Evolutionary conservation across 116 monocot species (phyloP), one percentile per base, ranked within the genome.

Genomic region (Trichopus zeylanicus): DNA sequence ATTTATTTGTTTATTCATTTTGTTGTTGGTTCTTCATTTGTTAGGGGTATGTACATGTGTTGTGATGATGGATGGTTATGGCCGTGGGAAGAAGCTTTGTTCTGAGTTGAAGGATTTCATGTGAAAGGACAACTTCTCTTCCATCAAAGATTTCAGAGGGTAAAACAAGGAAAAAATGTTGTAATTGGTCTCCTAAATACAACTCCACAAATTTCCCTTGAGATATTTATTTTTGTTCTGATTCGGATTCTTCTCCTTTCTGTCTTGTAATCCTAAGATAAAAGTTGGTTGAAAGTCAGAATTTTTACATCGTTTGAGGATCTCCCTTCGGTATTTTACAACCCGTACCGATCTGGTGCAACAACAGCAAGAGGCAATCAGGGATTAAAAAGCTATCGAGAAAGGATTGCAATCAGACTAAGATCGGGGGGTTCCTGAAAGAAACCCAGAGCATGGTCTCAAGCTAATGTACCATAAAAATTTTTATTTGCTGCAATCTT

Each of bases 391-490:
- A 51, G 82, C 87, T 26, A 24, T 81, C 0, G 84, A 62, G 53
- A 82, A 82, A 63, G 91, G 91, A 7, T 65, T 91, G 63, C 79
- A 91, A 37, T 97, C 91, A 6, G 97, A 97, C 73, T 91, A 79
- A 70, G 91, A 97, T 24, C 91, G 97, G 97, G 91, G 91, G 97
- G 0, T 97, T 97, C 59, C 87, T 97, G 51, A 87, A 91, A 38
- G 97, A 97, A 60, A 77, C 87, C 12, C 91, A 97, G 70, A 97
- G 91, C 79, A 97, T 97, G 97, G 97, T 91, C 4, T 97, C 97
- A 11, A 97, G 87, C 72, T 97, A 73, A 89, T 57, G n/a, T n/a
- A n/a, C n/a, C n/a, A n/a, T n/a, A n/a, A n/a, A n/a, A n/a, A n/a
- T n/a, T n/a, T n/a, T n/a, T n/a, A n/a, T n/a, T n/a, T n/a, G n/a